Base-by-base conservation (phyloP, 768 basidiomycete species). In the Kwoniella sp. region DNA sequence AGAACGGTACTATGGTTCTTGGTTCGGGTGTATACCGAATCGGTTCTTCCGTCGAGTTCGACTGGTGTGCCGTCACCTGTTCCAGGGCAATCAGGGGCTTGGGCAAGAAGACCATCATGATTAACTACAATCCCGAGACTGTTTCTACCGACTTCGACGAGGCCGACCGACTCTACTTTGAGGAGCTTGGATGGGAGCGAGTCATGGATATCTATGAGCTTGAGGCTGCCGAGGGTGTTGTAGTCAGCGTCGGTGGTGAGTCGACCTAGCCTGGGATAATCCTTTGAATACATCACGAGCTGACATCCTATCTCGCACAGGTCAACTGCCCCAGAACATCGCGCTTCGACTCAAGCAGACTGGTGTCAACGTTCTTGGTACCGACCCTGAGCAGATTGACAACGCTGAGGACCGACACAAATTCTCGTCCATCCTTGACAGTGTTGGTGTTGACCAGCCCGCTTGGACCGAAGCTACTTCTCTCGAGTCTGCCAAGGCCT, bases 1-100 rank as follows among this genome's bases (percentile, higher is more conserved):
- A 98, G 71, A 87, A 96, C 69, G 96, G 96, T 47, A 98, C 93
- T n/a, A 96, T 98, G 91, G 95, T 99, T 24, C 88, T 98, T 24
- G 96, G 96, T 25, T 91, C 90, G 64, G 96, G 96, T 72, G 96
- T 99, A 22, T 98, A 99, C 82, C 89, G 96, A 64, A 98, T 99
- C 71, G 96, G 96, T 50, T 92, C 90, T 80, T 93, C 91, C 68
- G 96, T 99, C 77, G 96, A 99, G 83, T 99, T 99, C 79, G 96
- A 99, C 80, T 99, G 96, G 96, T 99, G 96, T 79, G 95, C 96
- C n/a, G 96, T 99, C 44, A 97, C 95, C 1, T 98, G 94, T 79
- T 92, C 93, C 15, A 85, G 96, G 64, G 90, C 90, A 78, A 86
- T 99, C 58, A 85, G 93, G 73, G 87, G 90, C 68, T 90, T 92